These are phyloP conservation scores for Picea abies DNA, from an alignment of 83 land plant genomes.

Conservation along the genomic window DNA sequence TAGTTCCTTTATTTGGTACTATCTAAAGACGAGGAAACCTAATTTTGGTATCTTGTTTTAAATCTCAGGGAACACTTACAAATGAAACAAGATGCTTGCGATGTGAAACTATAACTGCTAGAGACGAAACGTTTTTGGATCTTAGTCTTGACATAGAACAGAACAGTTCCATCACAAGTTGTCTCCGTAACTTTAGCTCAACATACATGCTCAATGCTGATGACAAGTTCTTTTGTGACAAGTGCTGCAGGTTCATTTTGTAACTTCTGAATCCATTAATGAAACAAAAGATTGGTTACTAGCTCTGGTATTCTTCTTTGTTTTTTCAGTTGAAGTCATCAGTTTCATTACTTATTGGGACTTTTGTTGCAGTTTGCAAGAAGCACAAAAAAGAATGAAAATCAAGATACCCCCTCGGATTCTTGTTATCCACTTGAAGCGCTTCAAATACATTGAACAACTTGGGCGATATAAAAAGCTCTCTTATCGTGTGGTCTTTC, in stretches of 20 bases:
- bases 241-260: constrained; percentile 69
- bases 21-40: not conserved
- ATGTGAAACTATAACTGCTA: constrained; percentile 72
- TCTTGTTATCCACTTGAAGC: constrained; percentile 65
- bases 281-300: not conserved
- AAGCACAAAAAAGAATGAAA: constrained; percentile 74
- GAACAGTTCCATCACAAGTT: constrained; percentile 70
- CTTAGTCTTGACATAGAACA: constrained; percentile 72
- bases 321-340: not conserved
- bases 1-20: not conserved
- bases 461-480: constrained; percentile 63
- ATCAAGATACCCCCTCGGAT: constrained; percentile 60
- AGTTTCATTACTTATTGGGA: not conserved
- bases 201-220: constrained; percentile 85
- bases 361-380: constrained; percentile 51
- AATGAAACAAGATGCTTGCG: constrained; percentile 73
- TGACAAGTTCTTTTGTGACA: constrained; percentile 90
- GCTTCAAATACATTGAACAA: constrained; percentile 72
- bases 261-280: not conserved
- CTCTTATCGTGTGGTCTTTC: constrained; percentile 66
- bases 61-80: constrained; percentile 56
- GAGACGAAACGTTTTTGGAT: constrained; percentile 68
- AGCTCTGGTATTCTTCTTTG: not conserved
- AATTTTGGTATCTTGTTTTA: not conserved
- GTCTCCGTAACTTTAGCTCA: constrained; percentile 75